These are phyloP conservation scores for Sanghuangporus weigelae DNA, from an alignment of 1,284 basidiomycete species.

Conservation along the genomic window DNA sequence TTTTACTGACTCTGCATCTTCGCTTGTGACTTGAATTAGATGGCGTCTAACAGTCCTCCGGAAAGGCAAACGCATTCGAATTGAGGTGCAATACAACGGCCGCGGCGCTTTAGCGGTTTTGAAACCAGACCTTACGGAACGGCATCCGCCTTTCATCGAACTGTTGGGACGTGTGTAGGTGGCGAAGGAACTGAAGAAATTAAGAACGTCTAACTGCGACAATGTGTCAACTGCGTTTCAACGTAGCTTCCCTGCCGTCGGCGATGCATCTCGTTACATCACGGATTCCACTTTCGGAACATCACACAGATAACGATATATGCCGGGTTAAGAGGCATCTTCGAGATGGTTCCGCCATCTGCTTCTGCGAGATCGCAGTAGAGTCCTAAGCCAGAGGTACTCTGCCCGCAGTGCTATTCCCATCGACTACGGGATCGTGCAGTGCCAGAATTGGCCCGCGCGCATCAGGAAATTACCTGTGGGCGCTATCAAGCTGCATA, in stretches of 20 bases:
- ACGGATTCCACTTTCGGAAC: too few relatives aligned
- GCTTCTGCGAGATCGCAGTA: too few relatives aligned
- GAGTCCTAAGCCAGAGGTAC: too few relatives aligned
- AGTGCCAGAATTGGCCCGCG: too few relatives aligned
- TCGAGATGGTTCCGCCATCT: too few relatives aligned
- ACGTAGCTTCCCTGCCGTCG: not conserved
- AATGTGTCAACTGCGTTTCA: not conserved
- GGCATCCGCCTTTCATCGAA: conserved; percentile 61
- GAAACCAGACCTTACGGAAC: conserved; percentile 35
- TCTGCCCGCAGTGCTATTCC: too few relatives aligned
- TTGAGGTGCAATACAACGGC: conserved; percentile 64
- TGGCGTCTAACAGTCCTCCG: conserved; percentile 66
- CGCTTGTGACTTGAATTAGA: conserved; percentile 30
- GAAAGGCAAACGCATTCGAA: conserved; percentile 51
- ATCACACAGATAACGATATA: too few relatives aligned
- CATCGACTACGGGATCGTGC: too few relatives aligned
- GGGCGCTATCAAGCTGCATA: too few relatives aligned
- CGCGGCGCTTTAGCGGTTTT: conserved; percentile 53
- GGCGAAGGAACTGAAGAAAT: not conserved
- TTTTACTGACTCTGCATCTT: conserved; percentile 12
- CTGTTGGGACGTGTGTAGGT: conserved; percentile 9
- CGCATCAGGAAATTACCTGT: too few relatives aligned
- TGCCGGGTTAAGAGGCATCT: too few relatives aligned
- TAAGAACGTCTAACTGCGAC: not conserved
- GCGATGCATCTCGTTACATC: too few relatives aligned